Evolutionary conservation across 1,139 yeast genomes (phyloP).

Genomic region (Geotrichum restrictum): DNA sequence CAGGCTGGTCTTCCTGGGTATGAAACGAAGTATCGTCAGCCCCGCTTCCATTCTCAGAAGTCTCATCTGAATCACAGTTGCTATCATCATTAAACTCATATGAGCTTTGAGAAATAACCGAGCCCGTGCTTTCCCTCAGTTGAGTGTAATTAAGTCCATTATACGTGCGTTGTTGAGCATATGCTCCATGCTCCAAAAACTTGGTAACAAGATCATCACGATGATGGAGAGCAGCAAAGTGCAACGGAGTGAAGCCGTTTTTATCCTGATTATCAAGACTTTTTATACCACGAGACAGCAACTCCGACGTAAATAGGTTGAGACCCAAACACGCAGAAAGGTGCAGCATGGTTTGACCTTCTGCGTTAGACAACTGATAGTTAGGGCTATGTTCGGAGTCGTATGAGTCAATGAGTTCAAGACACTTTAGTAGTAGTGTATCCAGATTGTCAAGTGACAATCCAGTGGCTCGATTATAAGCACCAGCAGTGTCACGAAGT

Average conservation of each 20-base stretch:
- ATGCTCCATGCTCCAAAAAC: conserved; percentile 60
- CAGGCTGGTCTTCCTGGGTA: conserved; percentile 32
- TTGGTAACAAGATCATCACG: conserved; percentile 54
- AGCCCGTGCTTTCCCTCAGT: conserved; percentile 41
- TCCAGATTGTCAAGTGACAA: conserved; percentile 51
- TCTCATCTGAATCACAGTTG: conserved; percentile 18
- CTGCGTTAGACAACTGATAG: conserved; percentile 67
- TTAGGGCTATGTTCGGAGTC: conserved; percentile 56
- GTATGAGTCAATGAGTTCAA: conserved; percentile 58
- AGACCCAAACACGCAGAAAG: conserved; percentile 71
- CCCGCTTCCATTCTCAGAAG: conserved; percentile 35
- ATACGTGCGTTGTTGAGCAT: conserved; percentile 49
- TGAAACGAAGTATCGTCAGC: conserved; percentile 26
- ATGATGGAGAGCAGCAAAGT: conserved; percentile 72
- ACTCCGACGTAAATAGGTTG: conserved; percentile 51
- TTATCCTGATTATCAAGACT: conserved; percentile 63
- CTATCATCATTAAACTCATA: conserved; percentile 16
- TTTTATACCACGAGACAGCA: conserved; percentile 70
- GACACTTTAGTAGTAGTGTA: conserved; percentile 57
- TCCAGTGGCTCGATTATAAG: conserved; percentile 8
- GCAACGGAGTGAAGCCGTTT: conserved; percentile 77
- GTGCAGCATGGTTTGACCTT: conserved; percentile 81
- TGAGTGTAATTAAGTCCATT: conserved; percentile 51
- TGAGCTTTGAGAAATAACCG: conserved; percentile 15
- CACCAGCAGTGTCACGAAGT: neutral